phyloP scores from a whole-genome alignment of 139 green algal species.

The Volvox africanus region DNA sequence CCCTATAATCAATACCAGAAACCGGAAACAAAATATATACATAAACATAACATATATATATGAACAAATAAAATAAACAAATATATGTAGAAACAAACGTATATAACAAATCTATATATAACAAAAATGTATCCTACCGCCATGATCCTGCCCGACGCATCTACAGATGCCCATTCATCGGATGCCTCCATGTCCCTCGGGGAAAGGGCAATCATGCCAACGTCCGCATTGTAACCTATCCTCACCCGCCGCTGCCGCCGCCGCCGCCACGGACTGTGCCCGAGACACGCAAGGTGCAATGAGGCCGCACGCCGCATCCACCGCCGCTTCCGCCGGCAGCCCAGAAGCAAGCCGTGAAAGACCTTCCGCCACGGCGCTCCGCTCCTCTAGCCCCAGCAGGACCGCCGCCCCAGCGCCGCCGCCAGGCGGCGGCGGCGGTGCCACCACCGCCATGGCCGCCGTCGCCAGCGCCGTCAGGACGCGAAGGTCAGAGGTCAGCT shows the following conservation, averaged over 20 bases:
- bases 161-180: too few relatives aligned
- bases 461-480: background rate
- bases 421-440: constrained; percentile 28
- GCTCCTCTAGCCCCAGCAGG: constrained; percentile 30
- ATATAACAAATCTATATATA: too few relatives aligned
- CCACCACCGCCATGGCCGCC: constrained; percentile 46
- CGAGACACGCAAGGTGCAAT: constrained; percentile 49
- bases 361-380: constrained; percentile 71
- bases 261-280: constrained; percentile 40
- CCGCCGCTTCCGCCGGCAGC: constrained; percentile 48
- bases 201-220: too few relatives aligned
- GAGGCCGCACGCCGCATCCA: constrained; percentile 48
- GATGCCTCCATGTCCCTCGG: too few relatives aligned
- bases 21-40: too few relatives aligned
- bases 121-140: too few relatives aligned
- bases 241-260: background rate
- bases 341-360: constrained; percentile 66
- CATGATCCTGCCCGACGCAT: too few relatives aligned
- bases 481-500: background rate
- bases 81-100: too few relatives aligned
- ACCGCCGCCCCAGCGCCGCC: background rate
- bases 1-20: too few relatives aligned
- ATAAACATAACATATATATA: too few relatives aligned
- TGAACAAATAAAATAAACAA: too few relatives aligned
- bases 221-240: background rate